phyloP scores from a whole-genome alignment of 2,329 filamentous ascomycete genomes.

The Talaromyces sp. region DNA sequence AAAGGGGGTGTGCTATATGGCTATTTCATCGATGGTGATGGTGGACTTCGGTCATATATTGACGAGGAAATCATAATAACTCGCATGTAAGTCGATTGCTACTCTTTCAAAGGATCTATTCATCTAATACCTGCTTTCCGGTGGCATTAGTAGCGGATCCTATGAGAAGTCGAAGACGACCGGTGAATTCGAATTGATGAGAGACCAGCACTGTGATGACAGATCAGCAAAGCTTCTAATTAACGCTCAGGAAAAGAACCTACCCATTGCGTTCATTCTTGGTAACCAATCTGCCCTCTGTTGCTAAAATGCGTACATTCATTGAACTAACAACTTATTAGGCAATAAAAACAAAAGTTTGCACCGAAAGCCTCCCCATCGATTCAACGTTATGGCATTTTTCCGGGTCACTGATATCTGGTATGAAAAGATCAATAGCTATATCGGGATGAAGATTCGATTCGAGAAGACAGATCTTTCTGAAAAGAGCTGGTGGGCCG shows the following conservation, averaged over 20 bases:
- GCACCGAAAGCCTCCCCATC: slow-evolving; percentile 55
- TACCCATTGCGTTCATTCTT: too few relatives aligned
- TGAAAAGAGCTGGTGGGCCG: slow-evolving; percentile 62
- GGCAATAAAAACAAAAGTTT: slow-evolving; percentile 28
- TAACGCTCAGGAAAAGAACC: too few relatives aligned
- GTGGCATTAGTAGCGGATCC: too few relatives aligned
- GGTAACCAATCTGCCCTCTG: too few relatives aligned
- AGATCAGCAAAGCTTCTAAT: too few relatives aligned
- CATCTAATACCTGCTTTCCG: too few relatives aligned
- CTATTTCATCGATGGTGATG: slow-evolving; percentile 62
- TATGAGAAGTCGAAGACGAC: too few relatives aligned
- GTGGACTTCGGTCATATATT: slow-evolving; percentile 57
- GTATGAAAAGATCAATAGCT: slow-evolving; percentile 57
- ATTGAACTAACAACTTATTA: not conserved
- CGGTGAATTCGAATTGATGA: too few relatives aligned
- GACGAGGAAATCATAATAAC: slow-evolving; percentile 65
- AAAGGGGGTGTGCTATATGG: slow-evolving; percentile 50
- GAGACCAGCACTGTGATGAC: too few relatives aligned
- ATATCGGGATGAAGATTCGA: slow-evolving; percentile 59
- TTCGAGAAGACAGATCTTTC: slow-evolving; percentile 64
- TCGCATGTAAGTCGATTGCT: slow-evolving; percentile 53
- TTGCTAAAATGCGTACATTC: too few relatives aligned
- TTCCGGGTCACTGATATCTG: slow-evolving; percentile 72
- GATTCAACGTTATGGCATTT: slow-evolving; percentile 68
- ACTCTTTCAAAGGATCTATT: too few relatives aligned